Base-by-base conservation (phyloP, 768 basidiomycete genomes). In the Lyophyllum atratum region DNA sequence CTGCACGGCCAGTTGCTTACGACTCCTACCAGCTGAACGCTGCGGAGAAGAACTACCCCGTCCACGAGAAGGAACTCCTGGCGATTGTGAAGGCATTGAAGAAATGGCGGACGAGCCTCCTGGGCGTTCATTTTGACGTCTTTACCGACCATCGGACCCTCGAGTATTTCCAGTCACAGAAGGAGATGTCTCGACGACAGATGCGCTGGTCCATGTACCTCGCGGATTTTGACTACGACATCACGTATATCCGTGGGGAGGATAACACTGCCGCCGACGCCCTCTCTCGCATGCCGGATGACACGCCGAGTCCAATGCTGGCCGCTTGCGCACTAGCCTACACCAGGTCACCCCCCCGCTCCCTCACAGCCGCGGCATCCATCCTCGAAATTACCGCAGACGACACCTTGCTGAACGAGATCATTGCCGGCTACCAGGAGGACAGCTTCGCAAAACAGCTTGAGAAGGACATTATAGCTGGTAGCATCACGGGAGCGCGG, bases 191-290 rank as follows among this genome's bases (percentile, higher is more conserved):
- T 21, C 28, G 37, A 37, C 51, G 0, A 8, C 59, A 4, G 61
- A 70, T 0, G 63, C 77, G 1, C 54, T 77, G 2, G 78, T 73
- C 0, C 76, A 77, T 0, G 77, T 82, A 69, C 70, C 73, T 61
- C 56, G 53, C 65, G 0, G 66, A 77, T 24, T 76, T 66, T 52
- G 68, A 76, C 28, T 67, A 65, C 54, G 26, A 54, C 0, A 74
- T 77, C 21, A 50, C 47, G 1, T 77, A 77, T 55, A 57, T 77
- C 19, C n/a, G 28, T 0, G 76, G 75, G 0, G 62, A 69, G 17
- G 62, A 68, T 11, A 76, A 77, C 55, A 61, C 59, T 8, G 66
- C 65, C 2, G 69, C 75, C 0, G 72, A 79, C 51, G 66, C 72
- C 0, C 59, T 79, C 1, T 77, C 74, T 0, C 56, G 68, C 7